phyloP scores from a whole-genome alignment of 805 yeast genomes.

The Yarrowia sp. region DNA sequence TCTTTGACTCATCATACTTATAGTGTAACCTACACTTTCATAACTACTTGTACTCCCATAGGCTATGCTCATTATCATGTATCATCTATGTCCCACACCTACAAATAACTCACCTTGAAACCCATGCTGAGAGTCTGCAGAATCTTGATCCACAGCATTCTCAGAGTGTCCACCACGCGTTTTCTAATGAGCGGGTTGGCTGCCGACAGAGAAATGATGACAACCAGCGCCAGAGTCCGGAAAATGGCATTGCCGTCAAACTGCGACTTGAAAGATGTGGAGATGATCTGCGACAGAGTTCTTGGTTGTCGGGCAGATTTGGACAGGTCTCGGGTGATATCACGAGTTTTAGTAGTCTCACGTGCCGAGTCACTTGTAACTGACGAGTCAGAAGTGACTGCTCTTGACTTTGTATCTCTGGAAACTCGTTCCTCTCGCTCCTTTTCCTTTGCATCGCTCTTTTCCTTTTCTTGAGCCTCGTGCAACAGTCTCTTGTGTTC shows the following conservation, averaged over 20 bases:
- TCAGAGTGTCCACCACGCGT: neutral
- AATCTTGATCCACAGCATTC: slow-evolving; percentile 16
- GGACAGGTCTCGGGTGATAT: neutral
- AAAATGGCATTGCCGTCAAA: slow-evolving; percentile 20
- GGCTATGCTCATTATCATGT: too few relatives aligned
- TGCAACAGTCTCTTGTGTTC: neutral
- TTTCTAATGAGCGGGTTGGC: slow-evolving; percentile 25
- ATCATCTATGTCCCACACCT: neutral
- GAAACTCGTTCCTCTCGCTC: neutral
- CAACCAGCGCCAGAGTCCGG: slow-evolving; percentile 6
- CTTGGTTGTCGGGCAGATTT: slow-evolving; percentile 2
- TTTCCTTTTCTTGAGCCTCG: neutral
- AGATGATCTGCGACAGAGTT: slow-evolving; percentile 1
- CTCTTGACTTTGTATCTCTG: neutral
- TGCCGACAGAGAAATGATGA: slow-evolving; percentile 18
- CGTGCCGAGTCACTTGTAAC: neutral
- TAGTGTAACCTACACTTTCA: too few relatives aligned
- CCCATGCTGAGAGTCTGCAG: slow-evolving; percentile 24
- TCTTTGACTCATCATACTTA: too few relatives aligned
- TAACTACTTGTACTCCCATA: too few relatives aligned
- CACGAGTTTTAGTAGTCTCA: neutral
- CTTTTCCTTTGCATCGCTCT: neutral
- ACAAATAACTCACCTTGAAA: slow-evolving; percentile 22
- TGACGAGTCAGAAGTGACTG: neutral
- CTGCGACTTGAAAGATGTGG: neutral